phyloP scores from a whole-genome alignment of 176 grass and related monocot species.

The Avena eriantha region DNA sequence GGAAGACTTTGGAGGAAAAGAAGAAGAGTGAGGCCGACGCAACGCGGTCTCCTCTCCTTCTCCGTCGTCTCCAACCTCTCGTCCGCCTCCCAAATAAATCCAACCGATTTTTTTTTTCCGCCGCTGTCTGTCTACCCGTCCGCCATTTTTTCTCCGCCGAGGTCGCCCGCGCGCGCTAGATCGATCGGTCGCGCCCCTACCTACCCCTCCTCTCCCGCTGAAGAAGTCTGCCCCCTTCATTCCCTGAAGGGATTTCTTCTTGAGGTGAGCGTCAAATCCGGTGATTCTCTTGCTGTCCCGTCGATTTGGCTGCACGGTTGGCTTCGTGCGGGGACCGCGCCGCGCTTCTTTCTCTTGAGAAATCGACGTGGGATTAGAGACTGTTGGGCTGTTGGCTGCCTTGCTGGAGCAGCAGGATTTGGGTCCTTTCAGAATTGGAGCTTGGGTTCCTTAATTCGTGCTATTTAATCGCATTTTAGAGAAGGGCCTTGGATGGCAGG shows the following conservation, averaged over 20 bases:
- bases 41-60: too few species aligned
- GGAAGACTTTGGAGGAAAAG: too few species aligned
- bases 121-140: not conserved
- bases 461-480: slow-evolving; percentile 1
- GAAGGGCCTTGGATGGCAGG: not conserved
- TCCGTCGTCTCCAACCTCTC: slow-evolving; percentile 39
- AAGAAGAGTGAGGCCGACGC: too few species aligned
- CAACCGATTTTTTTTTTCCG: not conserved
- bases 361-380: not conserved
- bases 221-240: not conserved
- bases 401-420: slow-evolving; percentile 20
- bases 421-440: not conserved
- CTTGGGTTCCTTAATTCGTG: not conserved
- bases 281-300: not conserved
- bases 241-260: slow-evolving; percentile 29
- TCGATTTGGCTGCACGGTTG: not conserved
- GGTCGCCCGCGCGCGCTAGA: slow-evolving; percentile 36
- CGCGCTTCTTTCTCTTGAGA: not conserved
- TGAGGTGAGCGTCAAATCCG: slow-evolving; percentile 41
- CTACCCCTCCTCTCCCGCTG: not conserved
- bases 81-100: slow-evolving; percentile 34
- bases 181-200: slow-evolving; percentile 47
- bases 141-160: not conserved
- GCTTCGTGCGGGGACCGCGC: not conserved
- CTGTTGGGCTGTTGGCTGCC: too few species aligned